Conservation (phyloP, 108 stramenopile genomes). For the Epithemia pelagica region DNA sequence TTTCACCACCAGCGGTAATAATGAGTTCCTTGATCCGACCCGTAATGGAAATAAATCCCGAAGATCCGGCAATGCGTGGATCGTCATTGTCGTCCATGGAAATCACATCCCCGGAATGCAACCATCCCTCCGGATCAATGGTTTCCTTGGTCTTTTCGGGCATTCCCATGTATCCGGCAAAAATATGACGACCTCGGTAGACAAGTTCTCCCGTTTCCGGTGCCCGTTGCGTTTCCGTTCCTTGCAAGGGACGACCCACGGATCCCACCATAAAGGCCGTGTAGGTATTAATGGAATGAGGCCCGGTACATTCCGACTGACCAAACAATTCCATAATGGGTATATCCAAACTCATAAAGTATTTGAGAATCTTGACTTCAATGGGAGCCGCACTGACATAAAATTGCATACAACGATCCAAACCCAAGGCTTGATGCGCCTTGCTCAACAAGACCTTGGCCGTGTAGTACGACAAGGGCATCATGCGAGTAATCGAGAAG, state of each 20-base stretch:
- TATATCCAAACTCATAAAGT: slow-evolving; percentile 65
- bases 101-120: slow-evolving; percentile 41
- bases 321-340: slow-evolving; percentile 60
- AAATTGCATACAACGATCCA: slow-evolving; percentile 35
- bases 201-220: slow-evolving; percentile 45
- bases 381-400: slow-evolving; percentile 66
- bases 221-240: slow-evolving; percentile 25
- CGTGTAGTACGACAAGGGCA: slow-evolving; percentile 9
- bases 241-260: slow-evolving; percentile 23
- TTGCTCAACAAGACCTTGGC: slow-evolving; percentile 29
- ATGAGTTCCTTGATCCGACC: slow-evolving; percentile 42
- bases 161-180: slow-evolving; percentile 72
- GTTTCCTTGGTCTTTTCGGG: slow-evolving; percentile 53
- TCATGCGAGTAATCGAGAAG: no score
- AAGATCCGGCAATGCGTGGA: background rate
- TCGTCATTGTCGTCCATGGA: slow-evolving; percentile 12
- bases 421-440: slow-evolving; percentile 47
- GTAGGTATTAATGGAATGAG: slow-evolving; percentile 40
- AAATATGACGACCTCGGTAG: slow-evolving; percentile 54
- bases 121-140: slow-evolving; percentile 59
- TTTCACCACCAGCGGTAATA: slow-evolving; percentile 77
- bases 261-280: slow-evolving; percentile 33
- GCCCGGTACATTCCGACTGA: slow-evolving; percentile 68
- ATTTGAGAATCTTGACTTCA: slow-evolving; percentile 46
- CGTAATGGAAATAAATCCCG: slow-evolving; percentile 26